These are phyloP conservation scores for Eremothecium sinecaudum DNA, from an alignment of 1,139 yeast species.

Conservation along the genomic window DNA sequence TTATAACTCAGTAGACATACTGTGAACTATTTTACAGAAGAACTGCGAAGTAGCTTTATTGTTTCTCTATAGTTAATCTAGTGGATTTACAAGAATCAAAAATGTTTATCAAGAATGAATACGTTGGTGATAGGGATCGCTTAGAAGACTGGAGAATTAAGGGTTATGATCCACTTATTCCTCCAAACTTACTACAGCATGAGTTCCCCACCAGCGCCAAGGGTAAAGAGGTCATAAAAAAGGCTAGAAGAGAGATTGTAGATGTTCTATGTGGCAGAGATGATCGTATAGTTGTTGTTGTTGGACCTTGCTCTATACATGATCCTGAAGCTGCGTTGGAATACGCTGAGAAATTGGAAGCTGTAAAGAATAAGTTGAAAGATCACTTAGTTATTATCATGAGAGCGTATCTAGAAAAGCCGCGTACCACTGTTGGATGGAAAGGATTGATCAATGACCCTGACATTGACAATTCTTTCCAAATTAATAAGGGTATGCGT, in stretches of 20 bases:
- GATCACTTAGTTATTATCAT: constrained; percentile 77
- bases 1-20: too few relatives aligned
- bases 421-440: constrained; percentile 99
- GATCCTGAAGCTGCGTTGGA: constrained; percentile 90
- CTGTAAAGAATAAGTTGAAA: constrained; percentile 52
- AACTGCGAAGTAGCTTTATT: too few relatives aligned
- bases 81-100: constrained; percentile 11
- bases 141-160: constrained; percentile 88
- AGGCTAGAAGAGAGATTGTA: constrained; percentile 70
- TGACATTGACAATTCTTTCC: constrained; percentile 86
- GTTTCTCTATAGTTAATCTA: too few relatives aligned
- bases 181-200: constrained; percentile 89
- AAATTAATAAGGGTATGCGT: constrained; percentile 88
- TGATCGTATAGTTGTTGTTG: constrained; percentile 71
- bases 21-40: too few relatives aligned
- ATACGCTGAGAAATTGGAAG: constrained; percentile 59
- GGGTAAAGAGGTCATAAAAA: constrained; percentile 52
- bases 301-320: constrained; percentile 96
- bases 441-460: constrained; percentile 97
- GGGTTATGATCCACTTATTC: constrained; percentile 91
- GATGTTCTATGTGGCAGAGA: constrained; percentile 65
- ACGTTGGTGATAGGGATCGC: constrained; percentile 73
- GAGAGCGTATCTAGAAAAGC: constrained; percentile 98
- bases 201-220: constrained; percentile 65
- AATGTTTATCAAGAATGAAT: constrained; percentile 78